These are phyloP conservation scores for Cryptococcus sp. DNA, from an alignment of 1,284 basidiomycete genomes.

Conservation along the genomic window DNA sequence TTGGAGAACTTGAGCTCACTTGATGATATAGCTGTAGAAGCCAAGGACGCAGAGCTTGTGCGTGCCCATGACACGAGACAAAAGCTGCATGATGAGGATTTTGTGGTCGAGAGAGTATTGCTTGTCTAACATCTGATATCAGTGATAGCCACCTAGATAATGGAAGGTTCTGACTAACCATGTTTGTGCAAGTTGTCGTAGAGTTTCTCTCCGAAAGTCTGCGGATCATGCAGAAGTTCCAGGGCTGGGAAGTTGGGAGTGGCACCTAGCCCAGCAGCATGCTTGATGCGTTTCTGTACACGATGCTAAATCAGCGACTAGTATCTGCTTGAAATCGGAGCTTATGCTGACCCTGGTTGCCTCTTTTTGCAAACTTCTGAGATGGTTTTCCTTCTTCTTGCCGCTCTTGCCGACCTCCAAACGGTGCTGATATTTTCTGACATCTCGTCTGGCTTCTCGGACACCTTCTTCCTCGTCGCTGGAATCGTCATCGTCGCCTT, in stretches of 20 bases:
- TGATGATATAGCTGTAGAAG: conserved; percentile 96
- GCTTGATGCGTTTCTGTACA: conserved; percentile 61
- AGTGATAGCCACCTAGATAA: not conserved
- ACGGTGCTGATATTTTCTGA: conserved; percentile 75
- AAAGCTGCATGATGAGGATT: conserved; percentile 93
- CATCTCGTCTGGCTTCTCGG: conserved; percentile 60
- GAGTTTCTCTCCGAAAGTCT: conserved; percentile 92
- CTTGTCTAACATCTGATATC: conserved; percentile 63
- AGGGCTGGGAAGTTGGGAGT: conserved; percentile 87
- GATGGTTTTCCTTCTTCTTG: conserved; percentile 70
- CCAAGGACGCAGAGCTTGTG: conserved; percentile 92
- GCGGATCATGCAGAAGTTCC: conserved; percentile 91
- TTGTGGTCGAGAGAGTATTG: conserved; percentile 94
- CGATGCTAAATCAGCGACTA: not conserved
- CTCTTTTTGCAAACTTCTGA: conserved; percentile 57
- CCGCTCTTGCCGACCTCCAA: conserved; percentile 89
- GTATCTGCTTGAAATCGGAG: not conserved
- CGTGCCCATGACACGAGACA: conserved; percentile 89
- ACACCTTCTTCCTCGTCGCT: conserved; percentile 67
- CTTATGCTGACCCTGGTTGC: conserved; percentile 63
- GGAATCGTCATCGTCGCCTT: conserved; percentile 65
- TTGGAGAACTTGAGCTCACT: conserved; percentile 38
- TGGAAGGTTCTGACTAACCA: conserved; percentile 38
- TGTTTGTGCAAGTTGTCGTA: conserved; percentile 82
- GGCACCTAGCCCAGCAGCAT: conserved; percentile 53